Evolutionary conservation across 257 asterid species (phyloP).

Genomic region (Lycium barbarum): DNA sequence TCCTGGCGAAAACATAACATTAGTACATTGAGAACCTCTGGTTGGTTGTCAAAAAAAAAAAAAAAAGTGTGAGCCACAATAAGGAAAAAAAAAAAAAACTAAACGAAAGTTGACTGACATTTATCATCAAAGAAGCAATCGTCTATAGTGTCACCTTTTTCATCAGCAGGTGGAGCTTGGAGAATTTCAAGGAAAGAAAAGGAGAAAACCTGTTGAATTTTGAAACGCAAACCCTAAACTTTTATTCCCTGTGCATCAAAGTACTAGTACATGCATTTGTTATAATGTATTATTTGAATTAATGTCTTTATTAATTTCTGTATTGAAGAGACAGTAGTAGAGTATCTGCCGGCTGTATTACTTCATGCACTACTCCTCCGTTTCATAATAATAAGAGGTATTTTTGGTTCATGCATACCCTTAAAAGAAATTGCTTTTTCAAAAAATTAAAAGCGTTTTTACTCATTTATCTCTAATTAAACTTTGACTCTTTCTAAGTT

Average conservation of each 20-base stretch:
- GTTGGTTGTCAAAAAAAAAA: conserved; percentile 15
- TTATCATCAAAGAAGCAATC: neutral
- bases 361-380: neutral
- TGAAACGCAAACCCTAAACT: conserved; percentile 8
- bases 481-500: no score
- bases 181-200: neutral
- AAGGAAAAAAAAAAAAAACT: neutral
- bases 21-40: neutral
- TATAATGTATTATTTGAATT: neutral
- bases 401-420: no score
- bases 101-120: neutral
- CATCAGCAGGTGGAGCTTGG: neutral
- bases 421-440: no score
- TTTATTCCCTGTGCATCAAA: neutral
- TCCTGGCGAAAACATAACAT: conserved; percentile 10
- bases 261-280: neutral
- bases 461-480: no score
- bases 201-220: conserved; percentile 24
- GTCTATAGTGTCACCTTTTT: neutral
- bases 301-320: neutral
- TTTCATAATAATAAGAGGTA: no score
- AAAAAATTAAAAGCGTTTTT: no score
- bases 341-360: neutral
- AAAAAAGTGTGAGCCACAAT: no score
- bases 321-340: neutral